Evolutionary conservation across 176 grass and related monocot species (phyloP), one percentile per base, ranked within the genome.

Genomic region (Carex myosuroides): DNA sequence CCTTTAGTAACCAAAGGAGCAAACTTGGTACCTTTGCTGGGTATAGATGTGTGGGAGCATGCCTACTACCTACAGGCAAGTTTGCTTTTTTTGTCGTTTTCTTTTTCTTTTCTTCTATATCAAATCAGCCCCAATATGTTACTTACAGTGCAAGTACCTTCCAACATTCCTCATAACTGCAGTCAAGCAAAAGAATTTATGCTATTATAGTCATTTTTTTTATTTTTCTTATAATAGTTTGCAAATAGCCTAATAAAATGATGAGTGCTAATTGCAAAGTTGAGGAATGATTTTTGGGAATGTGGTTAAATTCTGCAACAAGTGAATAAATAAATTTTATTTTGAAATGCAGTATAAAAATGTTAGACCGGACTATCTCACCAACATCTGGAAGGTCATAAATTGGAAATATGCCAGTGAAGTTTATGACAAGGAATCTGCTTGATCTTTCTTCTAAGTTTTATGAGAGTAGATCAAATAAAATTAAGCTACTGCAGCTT

Each of bases 41-140:
- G 96, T 33, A 92, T 99, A 83, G 96, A 99, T 92, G 96, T 95
- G 55, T 99, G 96, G 96, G 96, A 99, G 84, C 96, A 99, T 83
- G 96, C 96, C 0, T 99, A 99, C 88, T 99, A 99, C 85, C 85
- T 99, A 44, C 96, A 99, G 96, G 96, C 95, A 91, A 86, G 67
- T 52, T 84, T 67, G 29, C 56, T 87, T 57, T 46, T n/a, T 37
- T 16, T 66, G 29, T 70, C 1, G 16, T 54, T 56, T 33, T 9
- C 16, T 2, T 18, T 16, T 53, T 53, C 21, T 53, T 17, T 58
- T 24, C 44, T 53, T 13, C n/a, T 13, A 22, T 5, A 13, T 42
- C 39, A 50, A 73, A 73, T 22, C n/a, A 73, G 7, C 39, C 20
- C 9, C 0, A 35, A 37, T 14, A 33, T 35, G 26, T 35, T 67